Percentiles rank a stretch among this genome's conserved stretches.
These are phyloP conservation scores for Trichoderma reesei DNA, from an alignment of 495 filamentous ascomycete species.

Conservation along the genomic window DNA sequence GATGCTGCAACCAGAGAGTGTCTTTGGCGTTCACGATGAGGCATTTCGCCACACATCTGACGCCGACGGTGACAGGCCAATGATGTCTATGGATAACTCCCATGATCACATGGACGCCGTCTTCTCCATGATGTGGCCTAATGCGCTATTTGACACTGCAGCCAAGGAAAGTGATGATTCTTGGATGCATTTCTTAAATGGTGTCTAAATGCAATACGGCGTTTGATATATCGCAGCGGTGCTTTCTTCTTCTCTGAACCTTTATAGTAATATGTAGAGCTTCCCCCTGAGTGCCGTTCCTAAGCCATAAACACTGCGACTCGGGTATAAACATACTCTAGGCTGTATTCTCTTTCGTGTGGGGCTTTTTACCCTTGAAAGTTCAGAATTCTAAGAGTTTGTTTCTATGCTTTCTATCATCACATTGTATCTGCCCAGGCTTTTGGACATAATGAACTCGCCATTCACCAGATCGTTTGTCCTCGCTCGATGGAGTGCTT, in stretches of 20 bases:
- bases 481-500: conserved; percentile 11
- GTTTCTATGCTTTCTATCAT: conserved; percentile 11
- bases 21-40: background rate
- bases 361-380: too few relatives aligned
- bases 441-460: conserved; percentile 7
- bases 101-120: background rate
- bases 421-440: conserved; percentile 10
- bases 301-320: too few relatives aligned
- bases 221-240: too few relatives aligned
- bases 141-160: background rate
- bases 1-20: background rate
- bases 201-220: background rate
- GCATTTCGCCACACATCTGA: background rate
- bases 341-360: too few relatives aligned
- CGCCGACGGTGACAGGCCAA: background rate
- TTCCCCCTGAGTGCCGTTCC: too few relatives aligned
- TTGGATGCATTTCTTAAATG: background rate
- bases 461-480: conserved; percentile 14
- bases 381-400: background rate
- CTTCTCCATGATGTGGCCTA: conserved; percentile 1
- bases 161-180: background rate
- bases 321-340: too few relatives aligned
- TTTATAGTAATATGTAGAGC: too few relatives aligned
- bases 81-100: background rate
- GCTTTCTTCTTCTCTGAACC: too few relatives aligned